Evolutionary conservation across 1,284 basidiomycete species (phyloP).

Genomic region (Trichosporon sp.): DNA sequence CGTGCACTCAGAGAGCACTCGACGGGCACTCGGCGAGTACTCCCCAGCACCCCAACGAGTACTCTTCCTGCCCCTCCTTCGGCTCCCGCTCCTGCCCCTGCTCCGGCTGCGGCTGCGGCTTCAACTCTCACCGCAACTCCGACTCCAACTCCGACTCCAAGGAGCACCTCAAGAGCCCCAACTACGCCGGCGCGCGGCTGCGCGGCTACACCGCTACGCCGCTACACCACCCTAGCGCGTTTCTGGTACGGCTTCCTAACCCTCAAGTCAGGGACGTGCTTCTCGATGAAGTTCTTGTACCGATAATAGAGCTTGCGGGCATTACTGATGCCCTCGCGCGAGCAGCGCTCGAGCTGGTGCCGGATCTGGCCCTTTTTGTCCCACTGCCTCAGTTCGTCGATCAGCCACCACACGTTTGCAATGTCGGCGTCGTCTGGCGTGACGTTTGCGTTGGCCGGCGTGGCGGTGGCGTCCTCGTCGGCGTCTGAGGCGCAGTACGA

Average conservation of each 20-base stretch:
- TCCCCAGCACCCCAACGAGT: too few species aligned
- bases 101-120: too few species aligned
- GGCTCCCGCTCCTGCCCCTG: too few species aligned
- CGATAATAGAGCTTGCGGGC: constrained; percentile 1
- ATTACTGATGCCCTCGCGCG: background rate
- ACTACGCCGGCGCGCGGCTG: too few species aligned
- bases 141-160: too few species aligned
- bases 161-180: too few species aligned
- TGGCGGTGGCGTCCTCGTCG: background rate
- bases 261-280: background rate
- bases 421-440: background rate
- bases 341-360: background rate
- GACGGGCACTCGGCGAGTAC: too few species aligned
- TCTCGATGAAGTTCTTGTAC: background rate
- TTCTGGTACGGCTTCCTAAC: background rate
- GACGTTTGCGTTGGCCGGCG: too few species aligned
- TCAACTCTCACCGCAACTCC: too few species aligned
- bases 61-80: too few species aligned
- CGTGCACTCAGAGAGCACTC: too few species aligned
- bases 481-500: background rate
- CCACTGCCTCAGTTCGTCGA: background rate
- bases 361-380: background rate
- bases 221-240: background rate
- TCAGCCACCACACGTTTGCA: background rate
- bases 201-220: too few species aligned